Base-by-base conservation (phyloP, 2,329 filamentous ascomycete genomes). In the Tympanopsis confertula region DNA sequence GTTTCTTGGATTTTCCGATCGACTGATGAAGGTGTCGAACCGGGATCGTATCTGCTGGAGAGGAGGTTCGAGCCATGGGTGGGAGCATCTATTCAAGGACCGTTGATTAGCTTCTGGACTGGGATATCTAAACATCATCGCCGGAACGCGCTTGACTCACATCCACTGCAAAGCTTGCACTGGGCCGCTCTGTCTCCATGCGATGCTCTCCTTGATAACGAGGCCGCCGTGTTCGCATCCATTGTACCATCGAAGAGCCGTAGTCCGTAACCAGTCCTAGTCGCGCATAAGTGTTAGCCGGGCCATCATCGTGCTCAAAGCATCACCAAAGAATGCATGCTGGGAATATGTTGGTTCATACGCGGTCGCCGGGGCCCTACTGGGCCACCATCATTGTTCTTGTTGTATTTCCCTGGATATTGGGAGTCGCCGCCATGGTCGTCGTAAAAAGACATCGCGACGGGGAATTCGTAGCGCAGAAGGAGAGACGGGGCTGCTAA, bases 1-100 rank as follows among this genome's bases (percentile, higher is more conserved):
- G 78, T 45, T 81, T 78, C 46, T 78, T 76, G 41, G 78, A 73
- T 50, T 82, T 82, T 59, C 81, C 81, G 37, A 82, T 65, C 1
- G 77, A 82, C 35, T 78, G 76, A 48, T 82, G 78, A 17, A 82
- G 61, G 50, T 80, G 75, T 50, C 78, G 78, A 12, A 76, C 75
- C 24, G 78, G 77, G 30, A 82, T 74, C 2, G 74, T 71, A 51
- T 80, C 74, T 42, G 68, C 74, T 19, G 76, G 69, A 38, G 65
- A 69, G 47, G 68, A 59, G 26, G 65, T 56, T 47, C 69, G 63
- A 22, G 73, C 76, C 19, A 68, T 61, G 5, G 78, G 77, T 15
- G 78, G 76, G 17, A 78, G 61, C 63, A 82, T 74, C 69, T 74
- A 47, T 10, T 12, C 7, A 18, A 33, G 15, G 7, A 33, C 10